A percentile compares a stretch with the other conserved stretches of the same genome.
phyloP scores from a whole-genome alignment of 2,329 filamentous ascomycete species.

The Fusarium buharicum region DNA sequence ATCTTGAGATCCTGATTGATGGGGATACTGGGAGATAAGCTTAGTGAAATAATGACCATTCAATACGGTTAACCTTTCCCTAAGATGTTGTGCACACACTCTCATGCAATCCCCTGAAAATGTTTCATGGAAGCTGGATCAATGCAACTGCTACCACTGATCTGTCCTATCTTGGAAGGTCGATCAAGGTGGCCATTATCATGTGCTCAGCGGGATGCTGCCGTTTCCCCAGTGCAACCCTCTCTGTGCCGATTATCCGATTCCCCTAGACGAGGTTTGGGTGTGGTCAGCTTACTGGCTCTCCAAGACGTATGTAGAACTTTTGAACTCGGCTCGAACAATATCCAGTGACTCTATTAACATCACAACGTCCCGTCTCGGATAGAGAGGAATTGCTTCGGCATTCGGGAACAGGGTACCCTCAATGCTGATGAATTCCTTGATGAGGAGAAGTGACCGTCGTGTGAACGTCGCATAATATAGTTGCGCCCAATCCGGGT shows the following conservation, averaged over 20 bases:
- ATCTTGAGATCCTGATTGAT: no score
- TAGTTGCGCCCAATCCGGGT: slow-evolving; percentile 18
- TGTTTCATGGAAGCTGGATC: neutral
- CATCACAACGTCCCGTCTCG: neutral
- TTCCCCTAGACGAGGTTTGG: neutral
- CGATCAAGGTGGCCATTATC: neutral
- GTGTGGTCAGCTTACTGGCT: slow-evolving; percentile 16
- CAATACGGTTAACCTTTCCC: neutral
- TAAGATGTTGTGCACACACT: neutral
- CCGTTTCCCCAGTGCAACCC: slow-evolving; percentile 13
- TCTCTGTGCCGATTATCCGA: neutral
- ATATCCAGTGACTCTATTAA: neutral
- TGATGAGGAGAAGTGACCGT: slow-evolving; percentile 15
- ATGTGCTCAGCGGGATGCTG: slow-evolving; percentile 6
- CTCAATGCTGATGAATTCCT: slow-evolving; percentile 16
- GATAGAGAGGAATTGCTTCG: slow-evolving; percentile 26
- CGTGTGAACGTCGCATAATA: slow-evolving; percentile 1
- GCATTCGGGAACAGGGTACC: slow-evolving; percentile 20
- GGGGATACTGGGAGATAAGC: no score
- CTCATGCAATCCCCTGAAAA: neutral
- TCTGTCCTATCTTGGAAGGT: neutral
- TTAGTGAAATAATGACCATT: no score
- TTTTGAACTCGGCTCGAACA: neutral
- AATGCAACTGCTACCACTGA: neutral
- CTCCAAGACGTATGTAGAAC: neutral